phyloP scores from a whole-genome alignment of 2,329 filamentous ascomycete species.

The Epicoccum nigrum region DNA sequence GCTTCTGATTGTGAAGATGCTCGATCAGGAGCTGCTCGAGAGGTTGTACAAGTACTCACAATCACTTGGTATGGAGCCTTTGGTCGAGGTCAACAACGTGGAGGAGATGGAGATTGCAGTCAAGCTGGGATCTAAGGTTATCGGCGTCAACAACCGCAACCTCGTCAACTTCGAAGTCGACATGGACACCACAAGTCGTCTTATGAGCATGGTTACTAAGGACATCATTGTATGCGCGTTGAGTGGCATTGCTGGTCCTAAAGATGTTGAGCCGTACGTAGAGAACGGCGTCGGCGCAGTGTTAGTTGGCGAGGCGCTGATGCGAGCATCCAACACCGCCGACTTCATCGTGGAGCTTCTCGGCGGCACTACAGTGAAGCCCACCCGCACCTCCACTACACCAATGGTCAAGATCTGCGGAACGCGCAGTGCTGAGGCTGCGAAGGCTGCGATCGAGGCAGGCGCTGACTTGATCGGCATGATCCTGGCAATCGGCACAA shows the following conservation, averaged over 20 bases:
- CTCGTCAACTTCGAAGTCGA: conserved; percentile 97
- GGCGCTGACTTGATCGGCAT: conserved; percentile 94
- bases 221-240: conserved; percentile 90
- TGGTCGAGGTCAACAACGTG: conserved; percentile 94
- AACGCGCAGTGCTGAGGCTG: conserved; percentile 81
- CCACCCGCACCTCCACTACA: conserved; percentile 36
- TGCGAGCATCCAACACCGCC: conserved; percentile 84
- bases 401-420: conserved; percentile 92
- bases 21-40: conserved; percentile 74
- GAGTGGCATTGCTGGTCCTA: conserved; percentile 87
- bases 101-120: conserved; percentile 92
- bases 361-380: conserved; percentile 55
- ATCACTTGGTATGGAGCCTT: conserved; percentile 92
- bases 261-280: conserved; percentile 87
- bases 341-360: conserved; percentile 85
- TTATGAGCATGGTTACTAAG: conserved; percentile 85
- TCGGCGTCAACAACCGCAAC: conserved; percentile 97
- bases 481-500: conserved; percentile 82
- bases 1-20: conserved; percentile 97
- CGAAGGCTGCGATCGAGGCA: conserved; percentile 78
- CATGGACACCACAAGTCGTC: conserved; percentile 84
- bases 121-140: conserved; percentile 83
- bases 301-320: conserved; percentile 92
- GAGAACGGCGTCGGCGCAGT: conserved; percentile 91
- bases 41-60: conserved; percentile 86